Conservation (phyloP, 2,329 filamentous ascomycete species). For the Fusarium secorum region DNA sequence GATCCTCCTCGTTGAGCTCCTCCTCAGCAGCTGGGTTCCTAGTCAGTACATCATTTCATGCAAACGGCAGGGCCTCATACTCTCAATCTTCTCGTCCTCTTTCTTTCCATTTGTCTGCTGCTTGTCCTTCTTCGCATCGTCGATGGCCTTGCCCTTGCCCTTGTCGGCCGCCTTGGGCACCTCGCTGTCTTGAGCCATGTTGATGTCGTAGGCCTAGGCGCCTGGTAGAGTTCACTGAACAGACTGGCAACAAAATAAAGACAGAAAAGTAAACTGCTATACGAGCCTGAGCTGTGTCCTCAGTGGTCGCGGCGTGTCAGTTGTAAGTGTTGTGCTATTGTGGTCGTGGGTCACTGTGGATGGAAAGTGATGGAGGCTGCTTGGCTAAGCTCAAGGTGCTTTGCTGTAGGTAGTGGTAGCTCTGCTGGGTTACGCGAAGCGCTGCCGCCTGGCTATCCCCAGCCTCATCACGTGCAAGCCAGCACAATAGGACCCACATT, state of each 20-base stretch:
- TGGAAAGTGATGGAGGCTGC: constrained; percentile 50
- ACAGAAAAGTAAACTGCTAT: constrained; percentile 2
- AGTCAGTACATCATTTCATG: constrained; percentile 33
- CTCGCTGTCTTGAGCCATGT: constrained; percentile 95
- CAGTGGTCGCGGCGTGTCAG: constrained; percentile 11
- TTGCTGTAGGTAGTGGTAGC: constrained; percentile 44
- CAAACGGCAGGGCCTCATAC: constrained; percentile 46
- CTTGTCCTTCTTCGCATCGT: constrained; percentile 75
- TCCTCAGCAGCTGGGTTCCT: constrained; percentile 62
- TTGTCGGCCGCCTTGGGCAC: constrained; percentile 86
- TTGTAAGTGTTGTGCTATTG: constrained; percentile 32
- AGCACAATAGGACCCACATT: neutral
- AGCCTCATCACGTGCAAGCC: constrained; percentile 46
- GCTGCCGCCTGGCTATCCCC: constrained; percentile 51
- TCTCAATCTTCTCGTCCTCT: constrained; percentile 70
- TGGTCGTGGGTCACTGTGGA: constrained; percentile 42
- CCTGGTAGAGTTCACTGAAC: constrained; percentile 38
- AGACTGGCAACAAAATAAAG: constrained; percentile 19
- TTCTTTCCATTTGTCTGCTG: constrained; percentile 76
- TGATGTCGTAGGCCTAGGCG: constrained; percentile 49
- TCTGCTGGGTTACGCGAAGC: constrained; percentile 56
- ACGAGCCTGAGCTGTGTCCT: constrained; percentile 10
- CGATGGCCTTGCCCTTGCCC: constrained; percentile 92
- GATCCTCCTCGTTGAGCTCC: constrained; percentile 96
- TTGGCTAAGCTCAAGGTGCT: constrained; percentile 49